These are phyloP conservation scores for Reticulomyxa filosa DNA, from an alignment of 78 protist species.

Conservation along the genomic window DNA sequence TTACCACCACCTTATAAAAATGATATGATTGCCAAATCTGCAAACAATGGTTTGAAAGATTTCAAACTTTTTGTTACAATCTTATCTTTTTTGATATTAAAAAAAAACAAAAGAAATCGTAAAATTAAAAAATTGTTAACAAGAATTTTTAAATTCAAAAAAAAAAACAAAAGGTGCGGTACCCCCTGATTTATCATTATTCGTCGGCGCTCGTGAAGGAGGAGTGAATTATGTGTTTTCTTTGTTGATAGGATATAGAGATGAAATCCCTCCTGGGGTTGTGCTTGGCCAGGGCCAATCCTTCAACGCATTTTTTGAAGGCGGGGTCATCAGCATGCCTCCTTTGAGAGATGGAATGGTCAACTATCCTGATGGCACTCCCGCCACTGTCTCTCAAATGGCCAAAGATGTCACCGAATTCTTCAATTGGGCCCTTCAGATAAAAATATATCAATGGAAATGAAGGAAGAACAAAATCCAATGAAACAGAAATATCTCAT, in stretches of 20 bases:
- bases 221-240: constrained; percentile 57
- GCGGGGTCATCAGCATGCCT: constrained; percentile 61
- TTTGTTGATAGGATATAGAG: constrained; percentile 53
- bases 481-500: too few species aligned
- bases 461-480: too few species aligned
- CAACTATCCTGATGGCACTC: constrained; percentile 68
- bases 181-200: constrained; percentile 68
- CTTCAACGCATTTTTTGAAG: constrained; percentile 71
- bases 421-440: constrained; percentile 64
- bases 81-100: too few species aligned
- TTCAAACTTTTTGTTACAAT: too few species aligned
- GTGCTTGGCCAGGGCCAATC: constrained; percentile 41
- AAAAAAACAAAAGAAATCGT: too few species aligned
- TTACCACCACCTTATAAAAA: too few species aligned
- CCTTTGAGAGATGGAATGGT: constrained; percentile 38
- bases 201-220: constrained; percentile 39
- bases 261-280: constrained; percentile 58
- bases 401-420: constrained; percentile 69
- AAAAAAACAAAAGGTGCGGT: too few species aligned
- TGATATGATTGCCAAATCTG: too few species aligned
- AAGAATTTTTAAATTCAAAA: too few species aligned
- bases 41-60: too few species aligned
- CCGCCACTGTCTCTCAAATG: constrained; percentile 63
- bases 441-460: constrained; percentile 59
- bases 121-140: too few species aligned